Conservation (phyloP, 2,329 filamentous ascomycete species). For the Trichoderma semiorbis region DNA sequence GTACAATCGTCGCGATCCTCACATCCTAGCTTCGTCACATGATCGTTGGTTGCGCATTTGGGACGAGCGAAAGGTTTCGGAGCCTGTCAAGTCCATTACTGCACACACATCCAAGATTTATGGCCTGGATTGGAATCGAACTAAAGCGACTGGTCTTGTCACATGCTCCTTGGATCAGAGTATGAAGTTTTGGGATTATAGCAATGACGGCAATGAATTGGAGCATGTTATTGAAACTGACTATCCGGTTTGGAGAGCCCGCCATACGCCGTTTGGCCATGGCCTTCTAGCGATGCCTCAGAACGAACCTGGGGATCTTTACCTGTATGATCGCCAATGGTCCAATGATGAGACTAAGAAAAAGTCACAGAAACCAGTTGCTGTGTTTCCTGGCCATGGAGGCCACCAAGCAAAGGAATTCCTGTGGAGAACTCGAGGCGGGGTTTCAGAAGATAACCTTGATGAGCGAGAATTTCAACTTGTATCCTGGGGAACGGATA, state of each 20-base stretch:
- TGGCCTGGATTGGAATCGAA: constrained; percentile 90
- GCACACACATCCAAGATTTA: constrained; percentile 94
- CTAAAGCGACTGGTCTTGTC: constrained; percentile 65
- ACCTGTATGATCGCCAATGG: constrained; percentile 71
- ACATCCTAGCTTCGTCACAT: constrained; percentile 86
- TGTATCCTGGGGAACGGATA: constrained; percentile 89
- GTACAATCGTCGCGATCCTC: constrained; percentile 83
- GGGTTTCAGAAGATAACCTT: constrained; percentile 60
- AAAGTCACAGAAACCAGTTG: constrained; percentile 46
- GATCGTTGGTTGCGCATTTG: constrained; percentile 84
- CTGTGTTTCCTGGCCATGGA: constrained; percentile 59
- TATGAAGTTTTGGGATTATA: constrained; percentile 90
- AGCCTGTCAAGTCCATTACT: constrained; percentile 77
- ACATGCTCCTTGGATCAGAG: constrained; percentile 90
- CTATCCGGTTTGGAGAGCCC: constrained; percentile 86
- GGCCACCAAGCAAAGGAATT: constrained; percentile 82
- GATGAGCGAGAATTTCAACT: constrained; percentile 89
- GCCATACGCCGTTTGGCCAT: constrained; percentile 85
- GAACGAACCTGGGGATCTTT: constrained; percentile 77
- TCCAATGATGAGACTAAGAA: constrained; percentile 43
- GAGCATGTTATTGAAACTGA: constrained; percentile 76
- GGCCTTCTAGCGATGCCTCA: constrained; percentile 90
- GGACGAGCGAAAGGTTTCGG: constrained; percentile 77
- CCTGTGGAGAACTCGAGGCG: constrained; percentile 77
- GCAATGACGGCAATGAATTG: constrained; percentile 56